These are phyloP conservation scores for Scleromitrula shiraiana DNA, from an alignment of 2,329 filamentous ascomycete species.

Conservation along the genomic window DNA sequence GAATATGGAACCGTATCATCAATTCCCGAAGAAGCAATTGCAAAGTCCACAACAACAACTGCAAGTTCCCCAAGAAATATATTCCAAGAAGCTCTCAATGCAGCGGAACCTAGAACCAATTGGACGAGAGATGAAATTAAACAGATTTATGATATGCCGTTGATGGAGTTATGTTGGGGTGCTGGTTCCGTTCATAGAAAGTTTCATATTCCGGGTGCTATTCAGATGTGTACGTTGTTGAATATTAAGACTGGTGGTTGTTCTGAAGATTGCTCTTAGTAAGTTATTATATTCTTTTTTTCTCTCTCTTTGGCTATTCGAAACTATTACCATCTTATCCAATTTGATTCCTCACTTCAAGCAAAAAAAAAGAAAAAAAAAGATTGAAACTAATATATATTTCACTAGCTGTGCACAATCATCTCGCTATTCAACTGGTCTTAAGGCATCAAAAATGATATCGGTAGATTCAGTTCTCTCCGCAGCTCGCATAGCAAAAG, in stretches of 20 bases:
- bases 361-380: too few relatives aligned
- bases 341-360: too few relatives aligned
- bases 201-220: slow-evolving; percentile 75
- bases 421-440: slow-evolving; percentile 67
- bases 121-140: slow-evolving; percentile 80
- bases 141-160: slow-evolving; percentile 71
- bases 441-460: slow-evolving; percentile 72
- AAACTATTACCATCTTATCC: neutral
- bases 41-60: neutral
- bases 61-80: neutral
- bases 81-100: slow-evolving; percentile 44
- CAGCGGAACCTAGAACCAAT: slow-evolving; percentile 55
- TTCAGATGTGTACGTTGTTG: slow-evolving; percentile 92
- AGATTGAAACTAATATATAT: neutral
- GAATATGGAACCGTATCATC: slow-evolving; percentile 5
- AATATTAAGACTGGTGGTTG: slow-evolving; percentile 95
- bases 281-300: neutral
- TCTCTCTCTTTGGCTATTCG: neutral
- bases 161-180: slow-evolving; percentile 71
- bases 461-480: slow-evolving; percentile 73
- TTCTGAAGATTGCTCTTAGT: slow-evolving; percentile 82
- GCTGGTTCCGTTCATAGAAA: slow-evolving; percentile 69
- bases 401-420: slow-evolving; percentile 62
- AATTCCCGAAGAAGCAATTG: neutral
- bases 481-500: slow-evolving; percentile 68